phyloP scores from a whole-genome alignment of 495 filamentous ascomycete genomes.

The Pyrenula aspistea region DNA sequence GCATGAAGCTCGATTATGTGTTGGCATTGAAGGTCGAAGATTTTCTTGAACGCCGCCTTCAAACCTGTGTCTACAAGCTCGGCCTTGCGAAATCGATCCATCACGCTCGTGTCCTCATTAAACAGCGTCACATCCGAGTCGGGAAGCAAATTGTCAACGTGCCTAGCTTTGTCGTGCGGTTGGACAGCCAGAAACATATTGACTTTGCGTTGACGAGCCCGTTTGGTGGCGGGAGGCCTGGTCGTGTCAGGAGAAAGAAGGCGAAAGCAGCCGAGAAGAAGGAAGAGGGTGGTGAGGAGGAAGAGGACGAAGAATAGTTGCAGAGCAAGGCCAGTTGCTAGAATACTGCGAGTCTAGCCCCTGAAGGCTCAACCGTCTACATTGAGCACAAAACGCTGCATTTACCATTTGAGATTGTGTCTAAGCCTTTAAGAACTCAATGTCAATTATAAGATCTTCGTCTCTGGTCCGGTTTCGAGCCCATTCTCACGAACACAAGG shows the following conservation, averaged over 20 bases:
- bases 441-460: too few relatives aligned
- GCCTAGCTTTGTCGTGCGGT: slow-evolving; percentile 95
- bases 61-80: slow-evolving; percentile 99
- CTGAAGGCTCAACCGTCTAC: too few relatives aligned
- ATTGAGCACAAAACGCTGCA: too few relatives aligned
- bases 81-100: slow-evolving; percentile 99
- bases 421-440: too few relatives aligned
- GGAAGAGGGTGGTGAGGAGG: slow-evolving; percentile 65
- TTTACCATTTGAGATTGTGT: too few relatives aligned
- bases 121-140: slow-evolving; percentile 97
- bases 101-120: slow-evolving; percentile 98
- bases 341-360: too few relatives aligned
- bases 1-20: slow-evolving; percentile 99
- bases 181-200: slow-evolving; percentile 99
- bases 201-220: slow-evolving; percentile 96
- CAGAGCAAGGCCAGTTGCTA: too few relatives aligned
- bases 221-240: slow-evolving; percentile 92
- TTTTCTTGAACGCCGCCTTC: slow-evolving; percentile 97
- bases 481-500: too few relatives aligned
- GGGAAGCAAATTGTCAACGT: slow-evolving; percentile 99
- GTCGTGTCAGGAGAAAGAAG: slow-evolving; percentile 98
- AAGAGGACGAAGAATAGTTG: slow-evolving; percentile 82
- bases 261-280: slow-evolving; percentile 68
- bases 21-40: slow-evolving; percentile 95
- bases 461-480: too few relatives aligned